Base-by-base conservation (phyloP, 202 grass and related monocot genomes). In the Carex arenaria region DNA sequence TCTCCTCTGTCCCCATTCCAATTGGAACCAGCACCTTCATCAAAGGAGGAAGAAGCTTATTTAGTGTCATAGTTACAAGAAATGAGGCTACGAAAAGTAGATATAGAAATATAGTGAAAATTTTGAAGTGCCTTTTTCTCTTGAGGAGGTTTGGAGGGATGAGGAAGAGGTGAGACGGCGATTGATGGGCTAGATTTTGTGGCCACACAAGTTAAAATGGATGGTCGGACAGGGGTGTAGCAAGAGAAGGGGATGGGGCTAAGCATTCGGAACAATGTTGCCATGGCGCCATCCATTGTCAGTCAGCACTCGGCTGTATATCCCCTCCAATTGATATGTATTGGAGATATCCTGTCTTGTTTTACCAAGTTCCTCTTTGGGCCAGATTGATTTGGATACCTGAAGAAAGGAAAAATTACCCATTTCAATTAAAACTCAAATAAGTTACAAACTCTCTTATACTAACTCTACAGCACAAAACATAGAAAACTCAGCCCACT, bases 1-100 rank as follows among this genome's bases (percentile, higher is more conserved):
- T 98, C 89, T 98, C 92, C 72, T 95, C 95, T 13, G 92, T 98
- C 17, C 95, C 95, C 89, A 93, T 91, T 80, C 92, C 92, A 20
- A 98, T 73, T 53, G 95, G 92, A 84, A 98, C 90, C 40, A 98
- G 87, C 77, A 98, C 90, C 92, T 97, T 92, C 53, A 30, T 38
- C 6, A 28, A 3, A 3, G 81, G 26, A 75, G 64, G 53, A 14
- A 59, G 9, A 62, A 65, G 12, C 22, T 63, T 30, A 34, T 34
- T 71, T 54, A 15, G 22, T 82, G 65, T 13, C 26, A 84, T 56
- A 84, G 20, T 10, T 10, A 70, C 36, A 31, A 18, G 59, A 43
- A 38, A 17, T 19, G 42, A 57, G 52, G 17, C 9, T 75, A 20
- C 1, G 68, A 23, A 1, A 51, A 47, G 53, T 26, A 26, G 26